Evolutionary conservation across 108 stramenopile species (phyloP).

Genomic region (Pinguiococcus pyrenoidosus): DNA sequence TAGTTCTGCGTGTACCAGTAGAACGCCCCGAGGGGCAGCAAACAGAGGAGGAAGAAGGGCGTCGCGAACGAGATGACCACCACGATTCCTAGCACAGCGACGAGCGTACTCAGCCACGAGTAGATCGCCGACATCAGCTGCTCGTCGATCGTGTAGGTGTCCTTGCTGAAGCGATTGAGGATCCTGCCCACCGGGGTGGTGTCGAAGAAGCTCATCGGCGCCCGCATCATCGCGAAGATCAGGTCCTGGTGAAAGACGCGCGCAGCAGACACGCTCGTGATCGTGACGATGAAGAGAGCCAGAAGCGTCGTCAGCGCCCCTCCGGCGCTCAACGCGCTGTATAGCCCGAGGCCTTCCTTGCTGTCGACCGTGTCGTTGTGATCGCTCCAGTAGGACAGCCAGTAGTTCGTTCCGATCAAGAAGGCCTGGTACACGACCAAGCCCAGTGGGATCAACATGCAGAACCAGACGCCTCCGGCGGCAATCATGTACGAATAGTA

Average conservation of each 20-base stretch:
- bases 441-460: conserved; percentile 35
- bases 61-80: conserved; percentile 48
- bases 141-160: conserved; percentile 86
- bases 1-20: conserved; percentile 57
- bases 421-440: conserved; percentile 28
- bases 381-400: conserved; percentile 49
- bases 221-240: conserved; percentile 48
- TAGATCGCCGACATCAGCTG: conserved; percentile 50
- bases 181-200: conserved; percentile 49
- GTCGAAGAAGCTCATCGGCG: conserved; percentile 78
- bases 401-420: conserved; percentile 52
- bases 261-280: conserved; percentile 6
- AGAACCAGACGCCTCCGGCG: conserved; percentile 53
- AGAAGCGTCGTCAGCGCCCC: conserved; percentile 42
- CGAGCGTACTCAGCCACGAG: conserved; percentile 53
- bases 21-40: conserved; percentile 52
- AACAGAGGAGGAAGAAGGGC: conserved; percentile 19
- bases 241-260: conserved; percentile 14
- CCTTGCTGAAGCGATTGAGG: conserved; percentile 63
- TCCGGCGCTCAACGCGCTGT: conserved; percentile 49
- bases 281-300: conserved; percentile 34
- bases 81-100: conserved; percentile 53
- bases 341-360: conserved; percentile 37
- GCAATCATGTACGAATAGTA: conserved; percentile 54
- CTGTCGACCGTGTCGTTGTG: conserved; percentile 1